These are phyloP conservation scores for Tulasnella sp. DNA, from an alignment of 768 basidiomycete genomes.

Conservation along the genomic window DNA sequence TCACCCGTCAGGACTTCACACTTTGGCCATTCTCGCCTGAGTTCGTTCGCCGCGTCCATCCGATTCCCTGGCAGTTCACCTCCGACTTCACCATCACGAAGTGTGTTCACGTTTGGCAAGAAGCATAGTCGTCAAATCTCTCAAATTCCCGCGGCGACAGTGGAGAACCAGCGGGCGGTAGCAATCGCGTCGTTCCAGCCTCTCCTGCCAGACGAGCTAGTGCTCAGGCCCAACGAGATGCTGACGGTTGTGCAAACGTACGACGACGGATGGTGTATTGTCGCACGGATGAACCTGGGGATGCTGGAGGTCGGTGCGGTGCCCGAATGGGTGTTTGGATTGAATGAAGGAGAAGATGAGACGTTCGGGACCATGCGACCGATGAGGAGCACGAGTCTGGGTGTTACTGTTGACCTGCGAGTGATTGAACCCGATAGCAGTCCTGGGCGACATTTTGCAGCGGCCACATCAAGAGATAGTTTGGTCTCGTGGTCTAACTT, in stretches of 20 bases:
- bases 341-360: constrained; percentile 28
- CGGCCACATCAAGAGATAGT: constrained; percentile 18
- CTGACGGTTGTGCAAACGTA: constrained; percentile 27
- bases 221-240: constrained; percentile 12
- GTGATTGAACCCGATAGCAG: constrained; percentile 5
- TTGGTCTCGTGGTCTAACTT: constrained; percentile 33
- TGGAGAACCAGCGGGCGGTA: constrained; percentile 27
- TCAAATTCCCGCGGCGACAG: not conserved
- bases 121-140: constrained; percentile 4
- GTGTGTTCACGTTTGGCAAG: constrained; percentile 27
- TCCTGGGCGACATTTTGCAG: constrained; percentile 10
- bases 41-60: constrained; percentile 30
- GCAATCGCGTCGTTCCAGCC: constrained; percentile 26
- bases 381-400: constrained; percentile 32
- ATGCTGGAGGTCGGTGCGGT: constrained; percentile 30
- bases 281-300: constrained; percentile 30
- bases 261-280: constrained; percentile 34
- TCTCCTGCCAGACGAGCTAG: constrained; percentile 30
- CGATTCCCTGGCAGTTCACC: constrained; percentile 11
- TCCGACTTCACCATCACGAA: constrained; percentile 14
- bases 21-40: constrained; percentile 24
- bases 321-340: constrained; percentile 30
- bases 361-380: constrained; percentile 30
- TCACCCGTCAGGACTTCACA: not conserved
- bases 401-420: constrained; percentile 32